Evolutionary conservation across 441 rosid species (phyloP), one percentile per base, ranked within the genome.

Genomic region (Pelargonium citronellum): DNA sequence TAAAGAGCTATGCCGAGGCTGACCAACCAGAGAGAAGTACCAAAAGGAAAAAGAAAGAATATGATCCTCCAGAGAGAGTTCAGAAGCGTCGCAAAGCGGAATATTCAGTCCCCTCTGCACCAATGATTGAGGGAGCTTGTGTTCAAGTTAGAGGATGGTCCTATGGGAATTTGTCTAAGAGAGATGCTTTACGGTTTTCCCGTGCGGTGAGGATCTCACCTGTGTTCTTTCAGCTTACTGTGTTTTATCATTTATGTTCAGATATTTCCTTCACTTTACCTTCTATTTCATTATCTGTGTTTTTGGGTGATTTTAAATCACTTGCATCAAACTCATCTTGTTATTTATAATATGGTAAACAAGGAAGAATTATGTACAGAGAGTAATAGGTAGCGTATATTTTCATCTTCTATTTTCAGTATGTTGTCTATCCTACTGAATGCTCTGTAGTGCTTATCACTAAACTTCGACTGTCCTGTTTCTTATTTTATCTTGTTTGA

Each of bases 91-190:
- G 96, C 15, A 95, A 87, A 85, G 79, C 91, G 63, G 99, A 96
- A 51, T 81, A 78, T 72, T 75, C 84, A 73, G 82, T 80, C 62
- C 88, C 91, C 46, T 77, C 82, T 22, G 89, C 83, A 27, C 91
- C 99, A 72, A 73, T 86, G 79, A 77, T 96, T 67, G 98, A 93
- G 12, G 98, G 98, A 51, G 92, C 98, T 71, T 75, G 88, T 77
- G 97, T 89, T 73, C 98, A 93, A 91, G 97, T 89, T 76, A 85
- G 98, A 79, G 98, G 92, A 77, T 96, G 99, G 98, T 91, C 96
- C 64, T 80, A 86, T 34, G 98, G 98, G 79, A 96, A 93, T 84
- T 79, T 96, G 68, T 87, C 96, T 20, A 96, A 96, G 86, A 89
- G 95, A 87, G 98, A 96, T 81, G 97, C 99, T n/a, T 83, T 78